These are phyloP conservation scores for Saccharomyces hybrid DNA, from an alignment of 1,139 yeast genomes.

Conservation along the genomic window DNA sequence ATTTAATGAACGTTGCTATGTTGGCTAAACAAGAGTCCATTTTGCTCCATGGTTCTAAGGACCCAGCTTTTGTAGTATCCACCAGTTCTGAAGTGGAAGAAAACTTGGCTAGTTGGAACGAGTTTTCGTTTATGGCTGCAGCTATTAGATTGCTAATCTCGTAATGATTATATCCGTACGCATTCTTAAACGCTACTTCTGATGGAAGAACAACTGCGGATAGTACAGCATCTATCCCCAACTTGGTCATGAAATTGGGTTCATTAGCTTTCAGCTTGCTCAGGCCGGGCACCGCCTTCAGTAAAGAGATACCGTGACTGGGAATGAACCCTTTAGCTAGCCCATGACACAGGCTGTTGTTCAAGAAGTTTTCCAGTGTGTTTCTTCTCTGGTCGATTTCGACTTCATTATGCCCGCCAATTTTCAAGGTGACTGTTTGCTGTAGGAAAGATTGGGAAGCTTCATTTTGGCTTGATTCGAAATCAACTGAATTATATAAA, in stretches of 20 bases:
- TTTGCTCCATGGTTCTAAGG: slow-evolving; percentile 25
- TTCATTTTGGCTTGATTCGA: slow-evolving; percentile 7
- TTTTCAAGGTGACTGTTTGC: slow-evolving; percentile 24
- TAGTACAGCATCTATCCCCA: slow-evolving; percentile 15
- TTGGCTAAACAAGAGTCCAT: slow-evolving; percentile 15
- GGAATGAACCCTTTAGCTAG: slow-evolving; percentile 26
- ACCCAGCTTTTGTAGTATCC: slow-evolving; percentile 12
- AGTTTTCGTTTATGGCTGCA: slow-evolving; percentile 10
- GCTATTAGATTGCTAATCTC: slow-evolving; percentile 12
- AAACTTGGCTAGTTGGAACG: not conserved
- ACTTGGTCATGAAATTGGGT: slow-evolving; percentile 4
- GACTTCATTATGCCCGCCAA: slow-evolving; percentile 26
- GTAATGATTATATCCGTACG: slow-evolving; percentile 12
- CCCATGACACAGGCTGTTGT: slow-evolving; percentile 24
- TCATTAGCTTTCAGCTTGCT: not conserved
- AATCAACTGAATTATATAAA: slow-evolving; percentile 18
- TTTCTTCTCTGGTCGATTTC: slow-evolving; percentile 27
- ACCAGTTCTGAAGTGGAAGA: not conserved
- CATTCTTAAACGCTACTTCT: slow-evolving; percentile 14
- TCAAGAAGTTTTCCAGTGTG: slow-evolving; percentile 22
- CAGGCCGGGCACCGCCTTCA: slow-evolving; percentile 17
- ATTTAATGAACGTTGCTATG: slow-evolving; percentile 14
- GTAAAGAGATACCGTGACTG: slow-evolving; percentile 19
- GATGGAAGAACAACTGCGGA: slow-evolving; percentile 11
- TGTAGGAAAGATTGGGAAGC: slow-evolving; percentile 11